Evolutionary conservation across 2,329 filamentous ascomycete genomes (phyloP).

Genomic region (Tothia fuscella): DNA sequence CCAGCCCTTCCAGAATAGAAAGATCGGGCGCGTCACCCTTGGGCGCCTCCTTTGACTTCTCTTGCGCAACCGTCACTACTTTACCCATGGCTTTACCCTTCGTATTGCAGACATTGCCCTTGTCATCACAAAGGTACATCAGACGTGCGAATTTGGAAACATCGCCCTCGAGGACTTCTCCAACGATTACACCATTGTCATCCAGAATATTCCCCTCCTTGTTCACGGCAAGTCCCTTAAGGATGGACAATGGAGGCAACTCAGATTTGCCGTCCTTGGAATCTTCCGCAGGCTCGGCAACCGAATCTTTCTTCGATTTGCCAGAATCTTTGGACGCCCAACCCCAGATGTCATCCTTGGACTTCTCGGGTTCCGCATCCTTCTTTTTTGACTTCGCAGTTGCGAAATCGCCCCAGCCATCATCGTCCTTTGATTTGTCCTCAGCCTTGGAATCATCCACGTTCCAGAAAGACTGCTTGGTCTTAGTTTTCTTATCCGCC

Average conservation of each 20-base stretch:
- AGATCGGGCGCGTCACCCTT: slow-evolving; percentile 40
- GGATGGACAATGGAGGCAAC: slow-evolving; percentile 33
- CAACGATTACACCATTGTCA: slow-evolving; percentile 38
- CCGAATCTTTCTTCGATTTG: slow-evolving; percentile 18
- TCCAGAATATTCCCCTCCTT: slow-evolving; percentile 43
- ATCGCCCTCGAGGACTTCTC: slow-evolving; percentile 37
- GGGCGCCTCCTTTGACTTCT: slow-evolving; percentile 53
- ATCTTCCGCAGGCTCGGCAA: slow-evolving; percentile 36
- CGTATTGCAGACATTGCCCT: slow-evolving; percentile 39
- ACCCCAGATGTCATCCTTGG: slow-evolving; percentile 22
- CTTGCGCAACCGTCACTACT: slow-evolving; percentile 61
- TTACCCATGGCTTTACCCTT: slow-evolving; percentile 45
- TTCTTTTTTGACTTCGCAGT: slow-evolving; percentile 34
- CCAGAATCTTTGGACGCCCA: slow-evolving; percentile 13
- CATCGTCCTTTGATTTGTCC: slow-evolving; percentile 2
- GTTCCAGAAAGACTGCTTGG: not conserved
- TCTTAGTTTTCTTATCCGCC: not conserved
- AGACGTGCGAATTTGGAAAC: slow-evolving; percentile 32
- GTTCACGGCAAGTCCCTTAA: slow-evolving; percentile 43
- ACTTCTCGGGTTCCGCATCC: slow-evolving; percentile 15
- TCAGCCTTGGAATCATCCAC: not conserved
- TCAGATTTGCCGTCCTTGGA: slow-evolving; percentile 30
- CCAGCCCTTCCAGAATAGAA: slow-evolving; percentile 39
- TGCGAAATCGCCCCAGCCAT: slow-evolving; percentile 30
- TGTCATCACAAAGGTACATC: slow-evolving; percentile 37